Percentiles rank a stretch among this genome's conserved stretches.
Conservation (phyloP, 1,284 basidiomycete species). For the Bondarzewia mesenterica region DNA sequence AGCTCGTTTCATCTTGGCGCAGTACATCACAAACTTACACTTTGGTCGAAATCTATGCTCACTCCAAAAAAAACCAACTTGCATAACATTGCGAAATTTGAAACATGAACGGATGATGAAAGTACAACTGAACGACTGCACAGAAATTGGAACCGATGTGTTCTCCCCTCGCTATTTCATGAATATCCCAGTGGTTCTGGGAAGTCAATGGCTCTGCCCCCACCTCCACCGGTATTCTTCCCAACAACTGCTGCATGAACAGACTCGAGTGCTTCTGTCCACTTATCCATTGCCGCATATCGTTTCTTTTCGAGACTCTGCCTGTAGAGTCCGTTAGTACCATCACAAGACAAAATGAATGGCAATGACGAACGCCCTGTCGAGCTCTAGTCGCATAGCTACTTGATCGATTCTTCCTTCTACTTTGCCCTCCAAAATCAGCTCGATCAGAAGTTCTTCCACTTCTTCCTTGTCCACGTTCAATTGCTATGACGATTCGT, state of each 20-base stretch:
- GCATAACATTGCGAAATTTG: not conserved
- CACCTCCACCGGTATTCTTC: conserved; percentile 49
- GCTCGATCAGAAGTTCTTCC: conserved; percentile 86
- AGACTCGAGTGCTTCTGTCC: conserved; percentile 70
- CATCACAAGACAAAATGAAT: not conserved
- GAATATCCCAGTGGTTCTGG: conserved; percentile 9
- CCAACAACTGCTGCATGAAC: conserved; percentile 65
- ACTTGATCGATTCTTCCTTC: conserved; percentile 96
- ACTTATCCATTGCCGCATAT: conserved; percentile 74
- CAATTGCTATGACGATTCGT: conserved; percentile 62
- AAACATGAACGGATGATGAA: not conserved
- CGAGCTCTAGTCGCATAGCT: conserved; percentile 84
- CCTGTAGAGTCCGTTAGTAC: conserved; percentile 30
- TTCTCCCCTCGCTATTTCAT: not conserved
- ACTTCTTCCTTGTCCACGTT: conserved; percentile 85
- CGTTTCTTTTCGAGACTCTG: conserved; percentile 78
- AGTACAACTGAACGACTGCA: not conserved
- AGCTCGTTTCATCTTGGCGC: too few relatives aligned
- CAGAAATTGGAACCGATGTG: not conserved
- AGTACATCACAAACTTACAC: too few relatives aligned
- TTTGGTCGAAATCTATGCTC: too few relatives aligned
- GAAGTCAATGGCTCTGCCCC: conserved; percentile 14
- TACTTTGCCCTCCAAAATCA: conserved; percentile 93
- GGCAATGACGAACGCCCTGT: conserved; percentile 60
- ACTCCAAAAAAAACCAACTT: not conserved